Evolutionary conservation across 2,329 filamentous ascomycete genomes (phyloP).

Genomic region (Parastagonospora avenae): DNA sequence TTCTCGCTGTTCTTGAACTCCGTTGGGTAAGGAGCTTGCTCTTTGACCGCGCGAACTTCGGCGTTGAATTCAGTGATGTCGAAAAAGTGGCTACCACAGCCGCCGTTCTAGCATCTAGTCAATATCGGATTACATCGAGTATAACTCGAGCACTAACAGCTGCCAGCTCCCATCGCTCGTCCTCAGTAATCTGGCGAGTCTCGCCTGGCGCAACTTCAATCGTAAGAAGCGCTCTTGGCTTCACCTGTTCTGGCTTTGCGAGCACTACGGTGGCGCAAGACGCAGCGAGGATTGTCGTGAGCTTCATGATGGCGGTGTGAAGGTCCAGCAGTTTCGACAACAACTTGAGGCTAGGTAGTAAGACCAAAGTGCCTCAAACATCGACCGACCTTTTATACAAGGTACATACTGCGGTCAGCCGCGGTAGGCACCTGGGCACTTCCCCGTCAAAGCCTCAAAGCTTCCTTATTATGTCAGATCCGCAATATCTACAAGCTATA

Average conservation of each 20-base stretch:
- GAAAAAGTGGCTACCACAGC: constrained; percentile 26
- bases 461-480: constrained; percentile 1
- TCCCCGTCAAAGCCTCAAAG: not conserved
- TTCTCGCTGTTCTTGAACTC: constrained; percentile 19
- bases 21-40: constrained; percentile 15
- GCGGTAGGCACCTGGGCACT: not conserved
- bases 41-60: constrained; percentile 15
- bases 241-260: constrained; percentile 13
- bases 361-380: not conserved
- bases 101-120: constrained; percentile 11
- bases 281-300: constrained; percentile 10
- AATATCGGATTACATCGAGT: not conserved
- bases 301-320: not conserved
- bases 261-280: constrained; percentile 16
- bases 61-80: constrained; percentile 25
- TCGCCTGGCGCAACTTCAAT: constrained; percentile 80
- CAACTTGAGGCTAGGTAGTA: not conserved
- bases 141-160: constrained; percentile 57
- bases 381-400: not conserved
- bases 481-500: constrained; percentile 1
- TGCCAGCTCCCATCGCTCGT: constrained; percentile 87
- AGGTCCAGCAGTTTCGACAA: not conserved
- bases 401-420: not conserved
- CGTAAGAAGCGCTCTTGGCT: constrained; percentile 59
- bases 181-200: constrained; percentile 83